Evolutionary conservation across 352 stramenopile species (phyloP).

Genomic region (Phytophthora sojae): DNA sequence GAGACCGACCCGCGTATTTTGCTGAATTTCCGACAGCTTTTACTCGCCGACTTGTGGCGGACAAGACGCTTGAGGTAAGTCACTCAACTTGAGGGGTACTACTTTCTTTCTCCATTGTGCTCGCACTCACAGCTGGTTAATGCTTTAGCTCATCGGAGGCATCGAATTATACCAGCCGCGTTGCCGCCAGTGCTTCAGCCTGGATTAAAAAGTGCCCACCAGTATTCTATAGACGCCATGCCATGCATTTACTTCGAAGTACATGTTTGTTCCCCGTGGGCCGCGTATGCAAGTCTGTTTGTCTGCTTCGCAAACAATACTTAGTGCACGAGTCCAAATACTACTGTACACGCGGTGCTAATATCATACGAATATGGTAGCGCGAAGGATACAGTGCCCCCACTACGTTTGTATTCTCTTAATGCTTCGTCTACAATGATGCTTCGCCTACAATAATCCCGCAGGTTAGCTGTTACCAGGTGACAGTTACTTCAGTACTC

Average conservation of each 20-base stretch:
- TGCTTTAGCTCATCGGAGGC: constrained; percentile 72
- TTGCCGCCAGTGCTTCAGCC: constrained; percentile 79
- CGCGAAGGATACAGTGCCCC: no score
- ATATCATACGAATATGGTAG: no score
- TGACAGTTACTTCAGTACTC: no score
- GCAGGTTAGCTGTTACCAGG: no score
- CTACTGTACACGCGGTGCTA: no score
- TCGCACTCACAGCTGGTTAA: not conserved
- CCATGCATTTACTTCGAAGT: not conserved
- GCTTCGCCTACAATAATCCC: no score
- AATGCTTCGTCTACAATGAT: no score
- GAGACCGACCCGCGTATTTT: no score
- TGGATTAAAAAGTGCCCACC: constrained; percentile 21
- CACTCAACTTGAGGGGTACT: not conserved
- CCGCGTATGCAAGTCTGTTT: not conserved
- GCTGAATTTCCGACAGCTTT: constrained; percentile 50
- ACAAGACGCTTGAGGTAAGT: constrained; percentile 74
- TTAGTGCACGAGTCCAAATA: not conserved
- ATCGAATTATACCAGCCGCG: constrained; percentile 83
- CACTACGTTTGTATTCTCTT: no score
- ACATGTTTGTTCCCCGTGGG: constrained; percentile 1
- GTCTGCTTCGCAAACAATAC: not conserved
- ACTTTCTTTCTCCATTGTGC: not conserved
- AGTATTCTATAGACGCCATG: constrained; percentile 34
- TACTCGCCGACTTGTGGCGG: constrained; percentile 72